Percentiles rank a stretch among this genome's conserved stretches.
phyloP scores from a whole-genome alignment of 352 stramenopile genomes.

The Phytophthora uliginosa region DNA sequence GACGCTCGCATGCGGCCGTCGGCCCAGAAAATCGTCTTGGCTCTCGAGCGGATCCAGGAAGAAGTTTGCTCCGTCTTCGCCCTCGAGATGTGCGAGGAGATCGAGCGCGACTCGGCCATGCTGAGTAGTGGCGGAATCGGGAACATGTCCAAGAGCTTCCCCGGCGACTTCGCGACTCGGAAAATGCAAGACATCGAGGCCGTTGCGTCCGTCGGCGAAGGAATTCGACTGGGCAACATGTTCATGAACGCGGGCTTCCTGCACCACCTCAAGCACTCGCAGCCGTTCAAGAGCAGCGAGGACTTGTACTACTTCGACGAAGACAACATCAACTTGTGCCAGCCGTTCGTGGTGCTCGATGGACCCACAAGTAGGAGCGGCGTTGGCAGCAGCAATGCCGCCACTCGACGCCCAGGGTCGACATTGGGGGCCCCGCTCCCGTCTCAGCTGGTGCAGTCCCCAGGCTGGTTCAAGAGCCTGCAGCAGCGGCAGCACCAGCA shows the following conservation, averaged over 20 bases:
- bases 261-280: slow-evolving; percentile 64
- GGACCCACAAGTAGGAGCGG: slow-evolving; percentile 25
- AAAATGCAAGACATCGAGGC: slow-evolving; percentile 58
- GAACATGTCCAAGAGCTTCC: slow-evolving; percentile 38
- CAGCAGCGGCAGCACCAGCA: slow-evolving; percentile 36
- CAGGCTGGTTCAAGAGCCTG: slow-evolving; percentile 42
- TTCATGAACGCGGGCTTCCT: slow-evolving; percentile 68
- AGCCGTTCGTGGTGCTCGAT: slow-evolving; percentile 50
- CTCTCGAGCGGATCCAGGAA: slow-evolving; percentile 59
- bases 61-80: slow-evolving; percentile 52
- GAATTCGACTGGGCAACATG: slow-evolving; percentile 58
- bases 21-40: slow-evolving; percentile 51
- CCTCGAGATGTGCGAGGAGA: slow-evolving; percentile 41
- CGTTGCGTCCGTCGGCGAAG: slow-evolving; percentile 49
- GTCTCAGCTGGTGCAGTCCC: slow-evolving; percentile 44
- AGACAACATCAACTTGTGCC: slow-evolving; percentile 42
- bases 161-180: slow-evolving; percentile 29
- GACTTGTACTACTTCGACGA: slow-evolving; percentile 66
- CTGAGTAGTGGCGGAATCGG: slow-evolving; percentile 29
- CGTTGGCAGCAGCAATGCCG: slow-evolving; percentile 5
- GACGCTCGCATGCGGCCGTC: slow-evolving; percentile 50
- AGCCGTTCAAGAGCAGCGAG: slow-evolving; percentile 46
- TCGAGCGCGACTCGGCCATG: slow-evolving; percentile 37
- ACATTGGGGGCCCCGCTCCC: slow-evolving; percentile 35
- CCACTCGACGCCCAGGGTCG: slow-evolving; percentile 25